Evolutionary conservation across 2,329 filamentous ascomycete species (phyloP).

Genomic region (Cytospora chrysosperma): DNA sequence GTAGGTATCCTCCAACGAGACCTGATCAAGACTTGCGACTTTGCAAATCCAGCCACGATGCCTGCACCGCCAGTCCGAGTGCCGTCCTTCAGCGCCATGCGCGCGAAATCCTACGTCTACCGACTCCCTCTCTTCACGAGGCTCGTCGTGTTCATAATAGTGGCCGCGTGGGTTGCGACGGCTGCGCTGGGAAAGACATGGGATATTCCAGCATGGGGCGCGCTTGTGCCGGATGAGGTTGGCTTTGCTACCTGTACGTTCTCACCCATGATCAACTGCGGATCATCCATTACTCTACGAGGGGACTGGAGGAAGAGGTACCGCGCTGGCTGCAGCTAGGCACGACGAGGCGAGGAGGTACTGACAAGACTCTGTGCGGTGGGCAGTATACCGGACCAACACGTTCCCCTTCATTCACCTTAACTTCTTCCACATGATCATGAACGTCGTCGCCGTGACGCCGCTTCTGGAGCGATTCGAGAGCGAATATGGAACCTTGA

Average conservation of each 20-base stretch:
- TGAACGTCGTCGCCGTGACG: slow-evolving; percentile 77
- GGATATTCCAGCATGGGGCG: slow-evolving; percentile 74
- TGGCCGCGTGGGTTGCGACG: slow-evolving; percentile 56
- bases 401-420: slow-evolving; percentile 87
- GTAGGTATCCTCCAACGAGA: too few relatives aligned
- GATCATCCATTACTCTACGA: background rate
- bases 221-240: slow-evolving; percentile 75
- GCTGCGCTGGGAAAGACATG: slow-evolving; percentile 61
- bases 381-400: slow-evolving; percentile 83
- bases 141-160: slow-evolving; percentile 62
- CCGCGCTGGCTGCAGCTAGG: background rate
- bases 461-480: slow-evolving; percentile 95
- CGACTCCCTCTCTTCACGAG: slow-evolving; percentile 89
- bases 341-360: background rate
- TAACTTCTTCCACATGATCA: slow-evolving; percentile 73
- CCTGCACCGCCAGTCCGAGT: slow-evolving; percentile 32
- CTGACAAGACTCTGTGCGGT: slow-evolving; percentile 1
- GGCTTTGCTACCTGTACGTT: slow-evolving; percentile 67
- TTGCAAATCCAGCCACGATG: slow-evolving; percentile 24
- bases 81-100: slow-evolving; percentile 64
- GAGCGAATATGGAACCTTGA: slow-evolving; percentile 85
- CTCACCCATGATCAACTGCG: background rate
- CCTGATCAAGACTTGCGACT: background rate
- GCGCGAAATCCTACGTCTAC: slow-evolving; percentile 77
- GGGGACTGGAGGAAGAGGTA: background rate